Conservation (phyloP, 306 rosid species). For the Dryas octopetala region DNA sequence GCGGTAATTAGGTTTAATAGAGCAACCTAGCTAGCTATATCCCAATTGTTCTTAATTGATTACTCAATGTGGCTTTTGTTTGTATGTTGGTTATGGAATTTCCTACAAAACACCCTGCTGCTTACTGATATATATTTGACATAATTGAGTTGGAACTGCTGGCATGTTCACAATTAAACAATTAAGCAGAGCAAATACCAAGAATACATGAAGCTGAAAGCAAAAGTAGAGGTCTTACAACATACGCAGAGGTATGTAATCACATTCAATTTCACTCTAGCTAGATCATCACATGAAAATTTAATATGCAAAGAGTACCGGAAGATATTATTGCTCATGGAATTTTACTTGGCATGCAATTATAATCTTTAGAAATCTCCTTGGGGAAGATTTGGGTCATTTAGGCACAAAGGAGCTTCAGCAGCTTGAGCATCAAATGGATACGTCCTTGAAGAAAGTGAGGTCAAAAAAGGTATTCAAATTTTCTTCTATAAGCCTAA, state of each 20-base stretch:
- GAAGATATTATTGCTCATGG: background rate
- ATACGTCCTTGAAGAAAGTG: slow-evolving; percentile 56
- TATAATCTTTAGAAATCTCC: slow-evolving; percentile 41
- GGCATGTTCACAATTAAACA: background rate
- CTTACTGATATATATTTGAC: no score
- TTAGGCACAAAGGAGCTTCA: slow-evolving; percentile 55
- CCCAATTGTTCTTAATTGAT: background rate
- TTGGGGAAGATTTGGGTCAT: slow-evolving; percentile 70
- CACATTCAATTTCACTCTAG: background rate
- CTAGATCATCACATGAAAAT: background rate
- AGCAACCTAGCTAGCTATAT: background rate
- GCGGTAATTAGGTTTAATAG: background rate
- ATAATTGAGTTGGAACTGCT: no score
- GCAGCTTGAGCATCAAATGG: slow-evolving; percentile 64
- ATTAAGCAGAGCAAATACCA: slow-evolving; percentile 51
- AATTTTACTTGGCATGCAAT: background rate
- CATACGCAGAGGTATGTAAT: slow-evolving; percentile 57
- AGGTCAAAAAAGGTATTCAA: slow-evolving; percentile 67
- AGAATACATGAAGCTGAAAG: slow-evolving; percentile 69
- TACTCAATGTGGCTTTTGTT: no score
- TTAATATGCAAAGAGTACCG: background rate
- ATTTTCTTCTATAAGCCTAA: background rate
- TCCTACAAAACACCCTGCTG: no score
- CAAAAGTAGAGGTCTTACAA: slow-evolving; percentile 60
- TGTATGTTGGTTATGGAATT: no score